These are phyloP conservation scores for Candida maris DNA, from an alignment of 805 yeast genomes.

Conservation along the genomic window DNA sequence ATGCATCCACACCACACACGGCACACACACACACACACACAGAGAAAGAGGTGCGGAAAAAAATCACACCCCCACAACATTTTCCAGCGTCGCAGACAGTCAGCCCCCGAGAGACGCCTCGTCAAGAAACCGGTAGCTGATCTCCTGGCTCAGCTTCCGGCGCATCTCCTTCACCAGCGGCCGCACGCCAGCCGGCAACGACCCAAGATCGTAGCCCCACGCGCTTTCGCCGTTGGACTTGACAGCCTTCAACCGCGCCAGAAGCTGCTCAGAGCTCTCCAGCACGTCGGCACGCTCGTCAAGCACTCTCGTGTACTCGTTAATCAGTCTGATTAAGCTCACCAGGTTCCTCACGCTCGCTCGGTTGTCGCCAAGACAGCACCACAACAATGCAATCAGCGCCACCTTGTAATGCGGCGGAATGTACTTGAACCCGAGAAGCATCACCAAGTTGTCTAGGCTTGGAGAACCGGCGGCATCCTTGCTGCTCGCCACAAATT, in stretches of 20 bases:
- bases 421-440: constrained; percentile 49
- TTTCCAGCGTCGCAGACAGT: too few relatives aligned
- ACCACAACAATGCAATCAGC: constrained; percentile 46
- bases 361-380: constrained; percentile 23
- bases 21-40: too few relatives aligned
- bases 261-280: constrained; percentile 12
- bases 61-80: too few relatives aligned
- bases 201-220: constrained; percentile 7
- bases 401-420: constrained; percentile 50
- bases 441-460: constrained; percentile 32
- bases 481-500: constrained; percentile 37
- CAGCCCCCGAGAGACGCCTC: constrained; percentile 1
- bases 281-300: constrained; percentile 9
- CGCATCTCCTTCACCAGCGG: constrained; percentile 21
- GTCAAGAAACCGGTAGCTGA: constrained; percentile 28
- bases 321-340: constrained; percentile 23
- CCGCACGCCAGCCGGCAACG: constrained; percentile 12
- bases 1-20: too few relatives aligned
- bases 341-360: constrained; percentile 22
- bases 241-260: constrained; percentile 3
- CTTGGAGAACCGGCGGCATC: constrained; percentile 20
- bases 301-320: constrained; percentile 20
- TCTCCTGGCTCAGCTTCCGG: constrained; percentile 23
- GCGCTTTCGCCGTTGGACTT: neutral
- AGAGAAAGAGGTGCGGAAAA: too few relatives aligned